Conservation (phyloP, 2,329 filamentous ascomycete species). For the Graphilbum ipis-grandicollis region DNA sequence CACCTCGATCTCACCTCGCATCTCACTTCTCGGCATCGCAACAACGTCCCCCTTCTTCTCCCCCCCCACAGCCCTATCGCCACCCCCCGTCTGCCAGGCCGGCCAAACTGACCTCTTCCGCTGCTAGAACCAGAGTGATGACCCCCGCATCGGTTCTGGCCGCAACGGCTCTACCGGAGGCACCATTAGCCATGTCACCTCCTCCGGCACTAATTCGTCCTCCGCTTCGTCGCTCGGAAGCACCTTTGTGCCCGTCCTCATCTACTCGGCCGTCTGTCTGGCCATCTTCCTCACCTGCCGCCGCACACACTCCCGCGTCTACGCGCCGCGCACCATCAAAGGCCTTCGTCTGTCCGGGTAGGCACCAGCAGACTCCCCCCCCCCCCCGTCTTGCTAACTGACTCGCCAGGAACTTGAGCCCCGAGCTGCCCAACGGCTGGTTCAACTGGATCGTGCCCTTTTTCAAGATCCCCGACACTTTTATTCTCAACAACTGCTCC, state of each 20-base stretch:
- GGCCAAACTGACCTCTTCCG: no score
- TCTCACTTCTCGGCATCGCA: no score
- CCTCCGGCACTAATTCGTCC: conserved; percentile 19
- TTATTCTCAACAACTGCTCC: conserved; percentile 70
- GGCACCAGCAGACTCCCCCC: conserved; percentile 18
- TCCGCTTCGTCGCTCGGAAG: conserved; percentile 24
- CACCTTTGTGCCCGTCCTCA: conserved; percentile 35
- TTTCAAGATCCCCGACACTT: conserved; percentile 52
- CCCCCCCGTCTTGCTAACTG: not conserved
- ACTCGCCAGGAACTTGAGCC: conserved; percentile 42
- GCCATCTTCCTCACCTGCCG: conserved; percentile 32
- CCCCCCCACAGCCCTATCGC: not conserved
- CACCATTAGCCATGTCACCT: conserved; percentile 18
- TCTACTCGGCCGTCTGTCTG: conserved; percentile 30
- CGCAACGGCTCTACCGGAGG: conserved; percentile 22
- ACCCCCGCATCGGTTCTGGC: conserved; percentile 25
- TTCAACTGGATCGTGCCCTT: conserved; percentile 47
- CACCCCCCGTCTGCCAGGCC: no score
- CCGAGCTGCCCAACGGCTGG: conserved; percentile 34
- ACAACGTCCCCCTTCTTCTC: no score
- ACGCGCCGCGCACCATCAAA: conserved; percentile 35
- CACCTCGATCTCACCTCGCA: no score
- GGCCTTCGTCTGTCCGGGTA: conserved; percentile 31
- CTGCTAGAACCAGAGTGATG: conserved; percentile 15
- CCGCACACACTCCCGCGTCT: conserved; percentile 31